Evolutionary conservation across 1,284 basidiomycete genomes (phyloP), one percentile per base, ranked within the genome.

Genomic region (Papiliotrema laurentii): DNA sequence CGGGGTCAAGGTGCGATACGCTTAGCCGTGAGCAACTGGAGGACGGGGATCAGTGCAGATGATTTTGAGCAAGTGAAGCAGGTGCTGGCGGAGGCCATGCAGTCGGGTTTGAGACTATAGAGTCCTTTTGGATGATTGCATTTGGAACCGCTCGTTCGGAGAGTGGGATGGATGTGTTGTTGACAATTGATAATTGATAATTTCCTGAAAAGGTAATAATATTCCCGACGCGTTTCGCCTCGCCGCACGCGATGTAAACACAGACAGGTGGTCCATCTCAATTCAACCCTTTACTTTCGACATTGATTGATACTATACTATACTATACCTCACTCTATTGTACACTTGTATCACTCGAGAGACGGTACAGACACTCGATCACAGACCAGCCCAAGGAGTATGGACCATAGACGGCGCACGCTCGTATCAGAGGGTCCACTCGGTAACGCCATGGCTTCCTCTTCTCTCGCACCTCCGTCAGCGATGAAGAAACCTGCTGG

Each of bases 11-110:
- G 70, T 1, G 78, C 74, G 2, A 68, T 77, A 1, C 57, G 78
- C 48, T 49, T 79, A 18, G 78, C 78, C 0, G 76, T 79, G 7
- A 72, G 70, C 19, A 78, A 79, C 59, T 78, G 77, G 76, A 54
- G 64, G 49, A 78, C 78, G 5, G 73, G 68, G 3, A 25, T 51
- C 34, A 56, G 59, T 10, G 64, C 60, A 24, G 61, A 55, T 21
- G 67, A 71, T 33, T 55, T 58, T 27, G 52, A 58, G 7, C 49
- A 63, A 13, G 59, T 68, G 0, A 47, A 43, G 36, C 39, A 37
- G 2, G 61, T 65, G 5, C 50, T 69, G 16, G 56, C 60, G 35
- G 45, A 51, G 25, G 53, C 60, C n/a, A 22, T 22, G 7, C n/a
- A 39, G 24, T 39, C 19, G 37, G 5, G 5, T 35, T 4, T 6